phyloP scores from a whole-genome alignment of 2,329 filamentous ascomycete genomes.

The Chaetomiaceae sp. region DNA sequence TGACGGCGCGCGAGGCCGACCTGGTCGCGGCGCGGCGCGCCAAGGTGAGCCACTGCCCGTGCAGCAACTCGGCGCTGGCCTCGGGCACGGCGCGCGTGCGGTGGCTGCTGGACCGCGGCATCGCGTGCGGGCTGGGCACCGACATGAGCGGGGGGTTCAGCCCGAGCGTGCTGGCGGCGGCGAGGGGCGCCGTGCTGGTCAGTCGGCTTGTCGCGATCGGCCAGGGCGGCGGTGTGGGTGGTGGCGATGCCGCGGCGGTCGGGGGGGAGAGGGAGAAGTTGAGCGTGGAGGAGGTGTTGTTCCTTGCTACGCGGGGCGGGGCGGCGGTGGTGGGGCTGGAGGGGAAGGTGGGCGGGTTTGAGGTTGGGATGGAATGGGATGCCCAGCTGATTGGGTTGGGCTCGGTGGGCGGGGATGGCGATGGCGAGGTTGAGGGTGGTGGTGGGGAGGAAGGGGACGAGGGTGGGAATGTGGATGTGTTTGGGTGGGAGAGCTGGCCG shows the following conservation, averaged over 20 bases:
- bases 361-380: constrained; percentile 85
- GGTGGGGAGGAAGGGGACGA: constrained; percentile 31
- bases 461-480: constrained; percentile 73
- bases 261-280: constrained; percentile 60
- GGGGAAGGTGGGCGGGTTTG: constrained; percentile 72
- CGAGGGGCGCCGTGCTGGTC: constrained; percentile 73
- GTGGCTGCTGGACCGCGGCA: constrained; percentile 65
- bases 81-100: constrained; percentile 75
- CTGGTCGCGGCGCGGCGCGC: constrained; percentile 58
- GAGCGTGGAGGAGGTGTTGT: constrained; percentile 80
- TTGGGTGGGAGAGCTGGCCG: constrained; percentile 86
- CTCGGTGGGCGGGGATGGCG: constrained; percentile 41
- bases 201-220: constrained; percentile 68
- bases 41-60: constrained; percentile 81
- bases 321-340: constrained; percentile 74
- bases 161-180: constrained; percentile 76
- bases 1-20: constrained; percentile 61
- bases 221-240: too few relatives aligned
- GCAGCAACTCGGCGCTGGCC: constrained; percentile 77
- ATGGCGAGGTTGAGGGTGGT: constrained; percentile 32
- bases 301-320: constrained; percentile 82
- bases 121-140: constrained; percentile 81
- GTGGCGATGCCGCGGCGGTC: too few relatives aligned
- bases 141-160: constrained; percentile 88
- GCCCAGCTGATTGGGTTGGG: constrained; percentile 73